These are phyloP conservation scores for Sporothrix luriei DNA, from an alignment of 2,329 filamentous ascomycete species.

Conservation along the genomic window DNA sequence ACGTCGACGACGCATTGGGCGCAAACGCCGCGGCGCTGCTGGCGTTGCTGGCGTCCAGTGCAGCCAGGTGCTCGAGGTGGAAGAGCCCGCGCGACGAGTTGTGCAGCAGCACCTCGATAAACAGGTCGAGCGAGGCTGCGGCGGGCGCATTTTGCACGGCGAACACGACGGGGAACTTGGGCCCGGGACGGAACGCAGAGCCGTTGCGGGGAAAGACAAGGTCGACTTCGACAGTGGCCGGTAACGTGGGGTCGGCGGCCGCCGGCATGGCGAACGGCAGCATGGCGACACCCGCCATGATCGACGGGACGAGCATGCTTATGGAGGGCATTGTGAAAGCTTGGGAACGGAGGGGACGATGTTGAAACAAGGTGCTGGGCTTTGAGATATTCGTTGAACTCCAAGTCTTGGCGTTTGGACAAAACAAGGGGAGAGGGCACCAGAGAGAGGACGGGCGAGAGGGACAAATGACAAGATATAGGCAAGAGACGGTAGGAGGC, in stretches of 20 bases:
- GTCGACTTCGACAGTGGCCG: slow-evolving; percentile 15
- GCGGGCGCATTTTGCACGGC: slow-evolving; percentile 10
- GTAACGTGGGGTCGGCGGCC: neutral
- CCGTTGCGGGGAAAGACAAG: slow-evolving; percentile 17
- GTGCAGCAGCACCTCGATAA: neutral
- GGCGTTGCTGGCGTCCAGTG: neutral
- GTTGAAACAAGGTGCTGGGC: neutral
- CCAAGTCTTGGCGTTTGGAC: neutral
- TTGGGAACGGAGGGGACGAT: neutral
- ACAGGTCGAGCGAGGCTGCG: neutral
- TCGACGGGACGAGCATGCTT: neutral
- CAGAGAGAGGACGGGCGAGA: neutral
- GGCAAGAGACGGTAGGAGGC: neutral
- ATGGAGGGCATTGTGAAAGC: neutral
- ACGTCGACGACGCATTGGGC: neutral
- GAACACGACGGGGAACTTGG: slow-evolving; percentile 7
- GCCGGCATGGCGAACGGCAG: neutral
- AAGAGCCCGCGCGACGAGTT: neutral
- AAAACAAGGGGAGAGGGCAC: neutral
- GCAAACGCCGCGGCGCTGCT: neutral
- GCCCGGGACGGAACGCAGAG: neutral
- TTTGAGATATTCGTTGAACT: neutral
- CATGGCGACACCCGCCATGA: neutral
- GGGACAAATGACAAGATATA: neutral
- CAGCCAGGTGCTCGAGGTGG: neutral